Conservation (phyloP, 1,284 basidiomycete species). For the Ceratobasidium sp. region DNA sequence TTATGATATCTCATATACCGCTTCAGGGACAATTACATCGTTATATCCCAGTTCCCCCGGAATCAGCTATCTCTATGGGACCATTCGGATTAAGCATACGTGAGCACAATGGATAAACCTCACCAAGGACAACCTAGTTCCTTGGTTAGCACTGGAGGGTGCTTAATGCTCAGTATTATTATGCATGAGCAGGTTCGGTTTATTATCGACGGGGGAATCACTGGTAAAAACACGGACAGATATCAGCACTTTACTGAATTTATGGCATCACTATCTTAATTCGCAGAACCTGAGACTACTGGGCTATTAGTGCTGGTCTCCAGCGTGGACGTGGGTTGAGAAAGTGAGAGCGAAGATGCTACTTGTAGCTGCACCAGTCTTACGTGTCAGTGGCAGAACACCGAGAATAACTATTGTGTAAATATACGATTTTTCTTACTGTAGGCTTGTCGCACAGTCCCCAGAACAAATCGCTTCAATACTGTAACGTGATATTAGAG, state of each 20-base stretch:
- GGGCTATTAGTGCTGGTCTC: too few relatives aligned
- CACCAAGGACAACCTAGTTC: not conserved
- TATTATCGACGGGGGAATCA: not conserved
- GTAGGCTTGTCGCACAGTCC: too few relatives aligned
- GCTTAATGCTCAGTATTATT: slow-evolving; percentile 29
- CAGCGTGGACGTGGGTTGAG: too few relatives aligned
- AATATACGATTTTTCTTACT: too few relatives aligned
- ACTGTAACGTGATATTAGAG: too few relatives aligned
- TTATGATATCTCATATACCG: slow-evolving; percentile 5
- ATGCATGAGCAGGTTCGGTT: slow-evolving; percentile 32
- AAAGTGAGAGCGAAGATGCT: too few relatives aligned
- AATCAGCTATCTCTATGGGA: slow-evolving; percentile 19
- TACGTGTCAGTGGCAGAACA: too few relatives aligned
- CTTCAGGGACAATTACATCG: not conserved
- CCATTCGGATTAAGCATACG: slow-evolving; percentile 29
- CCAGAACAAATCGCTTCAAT: too few relatives aligned
- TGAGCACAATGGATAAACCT: not conserved
- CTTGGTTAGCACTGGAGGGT: slow-evolving; percentile 1
- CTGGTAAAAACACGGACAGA: slow-evolving; percentile 31
- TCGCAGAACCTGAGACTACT: too few relatives aligned
- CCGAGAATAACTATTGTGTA: too few relatives aligned
- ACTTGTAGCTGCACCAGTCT: too few relatives aligned
- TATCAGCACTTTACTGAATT: slow-evolving; percentile 28
- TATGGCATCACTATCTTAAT: slow-evolving; percentile 2
- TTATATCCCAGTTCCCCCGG: slow-evolving; percentile 22